Percentiles rank a stretch among this genome's conserved stretches.
These are phyloP conservation scores for Jacaranda copaia DNA, from an alignment of 257 asterid genomes.

Conservation along the genomic window DNA sequence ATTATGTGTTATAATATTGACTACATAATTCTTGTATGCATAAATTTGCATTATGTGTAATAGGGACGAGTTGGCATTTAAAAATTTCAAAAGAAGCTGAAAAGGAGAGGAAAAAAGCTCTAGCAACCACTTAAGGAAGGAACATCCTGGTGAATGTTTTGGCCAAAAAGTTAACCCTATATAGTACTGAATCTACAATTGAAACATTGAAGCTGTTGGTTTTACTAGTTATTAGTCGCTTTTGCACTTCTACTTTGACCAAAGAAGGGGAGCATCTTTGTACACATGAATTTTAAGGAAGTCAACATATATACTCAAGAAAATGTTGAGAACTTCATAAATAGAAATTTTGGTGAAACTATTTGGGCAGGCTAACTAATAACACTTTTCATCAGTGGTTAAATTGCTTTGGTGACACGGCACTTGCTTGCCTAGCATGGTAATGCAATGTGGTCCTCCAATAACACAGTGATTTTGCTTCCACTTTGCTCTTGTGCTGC, in stretches of 20 bases:
- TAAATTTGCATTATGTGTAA: not conserved
- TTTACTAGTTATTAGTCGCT: not conserved
- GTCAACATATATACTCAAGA: not conserved
- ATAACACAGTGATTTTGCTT: not conserved
- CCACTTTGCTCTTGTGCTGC: not conserved
- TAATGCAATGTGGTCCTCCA: not conserved
- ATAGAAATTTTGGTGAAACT: conserved; percentile 4
- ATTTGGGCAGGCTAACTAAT: conserved; percentile 16
- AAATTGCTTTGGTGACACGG: not conserved
- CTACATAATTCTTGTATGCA: not conserved
- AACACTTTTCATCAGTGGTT: not conserved
- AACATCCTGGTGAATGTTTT: conserved; percentile 1
- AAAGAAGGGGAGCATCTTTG: conserved; percentile 13
- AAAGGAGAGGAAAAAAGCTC: conserved; percentile 9
- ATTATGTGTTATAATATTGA: not conserved
- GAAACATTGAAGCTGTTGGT: conserved; percentile 9
- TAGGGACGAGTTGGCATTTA: not conserved
- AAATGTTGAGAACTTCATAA: not conserved
- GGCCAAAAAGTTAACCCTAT: not conserved
- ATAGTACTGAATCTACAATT: not conserved
- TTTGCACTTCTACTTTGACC: not conserved
- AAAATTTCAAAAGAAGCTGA: not conserved
- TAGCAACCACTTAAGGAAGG: conserved; percentile 5
- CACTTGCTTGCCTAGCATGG: conserved; percentile 9
- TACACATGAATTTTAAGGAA: conserved; percentile 1